Percentiles rank a stretch among this genome's conserved stretches.
phyloP scores from a whole-genome alignment of 305 asterid species.

The Salvia sclarea region DNA sequence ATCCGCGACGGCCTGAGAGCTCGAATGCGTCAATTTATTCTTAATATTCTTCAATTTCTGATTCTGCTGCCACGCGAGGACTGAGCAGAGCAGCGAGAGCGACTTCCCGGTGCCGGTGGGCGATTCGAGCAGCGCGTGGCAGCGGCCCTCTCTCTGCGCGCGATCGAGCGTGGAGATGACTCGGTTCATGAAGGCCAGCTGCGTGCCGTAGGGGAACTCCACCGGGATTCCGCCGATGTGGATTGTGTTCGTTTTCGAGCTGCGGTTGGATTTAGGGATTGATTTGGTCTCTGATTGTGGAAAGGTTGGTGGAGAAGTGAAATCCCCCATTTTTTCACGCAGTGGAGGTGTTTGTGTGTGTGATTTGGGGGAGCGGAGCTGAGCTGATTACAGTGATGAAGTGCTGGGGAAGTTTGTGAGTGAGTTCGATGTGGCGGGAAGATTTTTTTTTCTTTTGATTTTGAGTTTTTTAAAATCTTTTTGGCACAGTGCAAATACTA shows the following conservation, averaged over 20 bases:
- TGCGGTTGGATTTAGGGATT: slow-evolving; percentile 22
- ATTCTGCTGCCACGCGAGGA: slow-evolving; percentile 87
- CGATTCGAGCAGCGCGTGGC: slow-evolving; percentile 91
- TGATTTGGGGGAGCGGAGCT: background rate
- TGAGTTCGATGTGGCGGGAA: slow-evolving; percentile 24
- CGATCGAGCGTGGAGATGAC: slow-evolving; percentile 84
- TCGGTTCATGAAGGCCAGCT: slow-evolving; percentile 82
- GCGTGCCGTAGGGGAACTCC: slow-evolving; percentile 92
- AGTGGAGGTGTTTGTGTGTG: slow-evolving; percentile 16
- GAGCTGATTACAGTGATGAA: background rate
- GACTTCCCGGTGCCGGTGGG: slow-evolving; percentile 97
- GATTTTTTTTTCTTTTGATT: background rate
- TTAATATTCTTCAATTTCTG: slow-evolving; percentile 45
- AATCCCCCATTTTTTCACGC: slow-evolving; percentile 32
- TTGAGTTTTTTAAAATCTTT: background rate
- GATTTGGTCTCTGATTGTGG: slow-evolving; percentile 30
- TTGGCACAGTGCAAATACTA: background rate
- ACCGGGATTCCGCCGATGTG: slow-evolving; percentile 84
- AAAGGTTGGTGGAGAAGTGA: slow-evolving; percentile 14
- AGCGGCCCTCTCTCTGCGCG: slow-evolving; percentile 62
- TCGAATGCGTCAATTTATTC: slow-evolving; percentile 40
- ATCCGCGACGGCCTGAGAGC: slow-evolving; percentile 62
- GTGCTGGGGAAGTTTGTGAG: background rate
- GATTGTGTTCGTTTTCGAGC: slow-evolving; percentile 39
- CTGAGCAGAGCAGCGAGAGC: slow-evolving; percentile 83